Conservation (phyloP, 495 filamentous ascomycete species). For the Neurospora sp. region DNA sequence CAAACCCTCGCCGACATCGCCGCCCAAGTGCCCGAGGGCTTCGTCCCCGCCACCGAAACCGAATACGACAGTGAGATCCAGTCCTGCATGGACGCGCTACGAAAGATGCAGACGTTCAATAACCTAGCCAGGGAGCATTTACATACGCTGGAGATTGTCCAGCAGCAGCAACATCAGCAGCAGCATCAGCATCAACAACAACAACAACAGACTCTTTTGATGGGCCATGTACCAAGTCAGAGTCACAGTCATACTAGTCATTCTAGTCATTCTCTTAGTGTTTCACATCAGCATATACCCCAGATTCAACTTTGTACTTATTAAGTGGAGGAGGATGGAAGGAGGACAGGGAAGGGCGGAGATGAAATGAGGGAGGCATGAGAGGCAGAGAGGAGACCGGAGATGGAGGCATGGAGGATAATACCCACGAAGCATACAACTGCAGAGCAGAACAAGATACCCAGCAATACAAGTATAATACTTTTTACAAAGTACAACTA, state of each 20-base stretch:
- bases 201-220: not conserved
- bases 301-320: not conserved
- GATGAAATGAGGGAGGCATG: no score
- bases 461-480: not conserved
- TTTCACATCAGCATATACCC: not conserved
- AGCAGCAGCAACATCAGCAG: not conserved
- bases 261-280: not conserved
- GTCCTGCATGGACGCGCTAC: conserved; percentile 15
- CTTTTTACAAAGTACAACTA: not conserved
- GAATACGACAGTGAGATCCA: conserved; percentile 5
- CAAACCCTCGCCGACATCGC: not conserved
- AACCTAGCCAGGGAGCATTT: conserved; percentile 18
- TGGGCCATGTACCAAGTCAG: not conserved
- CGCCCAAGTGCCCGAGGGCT: not conserved
- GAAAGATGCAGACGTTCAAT: conserved; percentile 21
- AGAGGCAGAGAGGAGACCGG: no score
- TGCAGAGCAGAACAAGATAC: not conserved
- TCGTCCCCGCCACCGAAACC: not conserved
- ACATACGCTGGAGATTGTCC: conserved; percentile 5
- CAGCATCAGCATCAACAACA: not conserved
- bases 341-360: not conserved
- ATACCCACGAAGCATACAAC: not conserved
- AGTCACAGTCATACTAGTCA: not conserved
- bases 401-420: not conserved
- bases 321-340: not conserved